Evolutionary conservation across 768 basidiomycete species (phyloP), one percentile per base, ranked within the genome.

Genomic region (Suillus hirtellus): DNA sequence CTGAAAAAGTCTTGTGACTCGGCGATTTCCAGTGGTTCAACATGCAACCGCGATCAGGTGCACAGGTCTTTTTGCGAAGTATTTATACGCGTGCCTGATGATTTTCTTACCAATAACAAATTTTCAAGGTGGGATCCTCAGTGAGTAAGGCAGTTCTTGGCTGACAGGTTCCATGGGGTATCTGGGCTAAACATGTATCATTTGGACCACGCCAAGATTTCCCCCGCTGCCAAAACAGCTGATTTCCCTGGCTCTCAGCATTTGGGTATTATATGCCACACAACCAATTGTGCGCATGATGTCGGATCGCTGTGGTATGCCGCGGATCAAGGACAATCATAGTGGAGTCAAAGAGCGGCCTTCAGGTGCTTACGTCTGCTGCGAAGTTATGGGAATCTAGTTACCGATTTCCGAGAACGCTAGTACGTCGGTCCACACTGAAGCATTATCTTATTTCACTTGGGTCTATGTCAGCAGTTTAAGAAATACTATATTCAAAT

Each of bases 151-250:
- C n/a, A 35, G 14, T 42, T 38, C 8, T 35, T 38, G 15, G 27
- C 49, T 49, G 46, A 64, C 50, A 60, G 21, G 24, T 60, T 19
- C 42, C 60, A 12, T 42, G 71, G 70, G 82, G 84, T 15, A 64
- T 84, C 19, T 84, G 83, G 82, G 84, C 76, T 17, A 85, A 85
- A 65, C 81, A 83, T 59, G 64, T 84, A 76, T 65, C 84, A 85
- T 67, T 75, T 86, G 35, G 82, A 84, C 64, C 65, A 56, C 54
- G 84, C 79, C 38, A 76, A 79, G 82, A 17, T 78, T 21, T 68
- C 76, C 34, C 79, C 82, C 17, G 76, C 70, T 0, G 75, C 75
- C n/a, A 83, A 81, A 65, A 84, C 66, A 61, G 63, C 31, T 4
- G 35, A 52, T 21, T 72, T 76, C 65, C 53, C 74, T 34, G 60